Percentiles rank a stretch among this genome's conserved stretches.
Conservation (phyloP, 1,284 basidiomycete species). For the Pseudozyma flocculosa region DNA sequence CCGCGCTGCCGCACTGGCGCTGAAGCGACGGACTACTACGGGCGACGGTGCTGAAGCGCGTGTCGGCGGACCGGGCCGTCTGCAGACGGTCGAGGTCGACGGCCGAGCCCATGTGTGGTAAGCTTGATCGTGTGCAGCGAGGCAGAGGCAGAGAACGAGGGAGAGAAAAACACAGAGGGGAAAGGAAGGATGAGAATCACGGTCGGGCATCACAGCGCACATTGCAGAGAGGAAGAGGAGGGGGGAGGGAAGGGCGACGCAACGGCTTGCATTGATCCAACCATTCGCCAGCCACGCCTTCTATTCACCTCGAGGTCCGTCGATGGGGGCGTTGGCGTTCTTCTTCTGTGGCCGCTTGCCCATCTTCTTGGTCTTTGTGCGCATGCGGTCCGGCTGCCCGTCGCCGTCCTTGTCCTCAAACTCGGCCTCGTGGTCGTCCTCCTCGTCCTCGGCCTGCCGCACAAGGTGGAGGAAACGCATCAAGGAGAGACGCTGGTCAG, state of each 20-base stretch:
- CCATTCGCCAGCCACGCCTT: too few relatives aligned
- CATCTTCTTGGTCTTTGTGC: constrained; percentile 9
- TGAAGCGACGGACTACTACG: too few relatives aligned
- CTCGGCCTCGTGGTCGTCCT: constrained; percentile 4
- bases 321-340: constrained; percentile 3
- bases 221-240: background rate
- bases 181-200: background rate
- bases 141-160: background rate
- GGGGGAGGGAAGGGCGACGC: background rate
- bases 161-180: background rate
- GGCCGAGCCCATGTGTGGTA: too few relatives aligned
- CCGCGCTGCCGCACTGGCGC: too few relatives aligned
- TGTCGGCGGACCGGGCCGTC: too few relatives aligned
- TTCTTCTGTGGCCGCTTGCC: constrained; percentile 9
- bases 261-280: too few relatives aligned
- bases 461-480: too few relatives aligned
- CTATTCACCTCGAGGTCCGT: background rate
- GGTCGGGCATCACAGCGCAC: too few relatives aligned
- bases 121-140: too few relatives aligned
- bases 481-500: too few relatives aligned
- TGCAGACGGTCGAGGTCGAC: too few relatives aligned
- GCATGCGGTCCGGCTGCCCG: constrained; percentile 31
- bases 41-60: too few relatives aligned
- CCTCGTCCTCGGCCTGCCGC: constrained; percentile 9
- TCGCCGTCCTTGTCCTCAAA: constrained; percentile 35